phyloP scores from a whole-genome alignment of 441 rosid species.

The Cnidoscolus chayamansa region DNA sequence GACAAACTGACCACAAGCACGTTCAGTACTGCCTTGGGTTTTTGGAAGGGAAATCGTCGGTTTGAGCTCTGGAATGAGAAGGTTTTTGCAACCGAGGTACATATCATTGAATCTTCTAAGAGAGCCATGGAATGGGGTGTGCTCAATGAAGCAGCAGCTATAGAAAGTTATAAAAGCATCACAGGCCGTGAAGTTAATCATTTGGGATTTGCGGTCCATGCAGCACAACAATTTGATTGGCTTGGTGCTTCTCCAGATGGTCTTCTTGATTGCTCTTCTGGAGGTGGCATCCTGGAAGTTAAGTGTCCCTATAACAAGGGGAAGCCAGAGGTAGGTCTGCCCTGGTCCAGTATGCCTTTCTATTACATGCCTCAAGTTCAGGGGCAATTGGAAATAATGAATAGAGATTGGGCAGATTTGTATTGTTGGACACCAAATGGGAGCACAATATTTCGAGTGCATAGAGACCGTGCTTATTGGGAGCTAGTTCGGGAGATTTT shows the following conservation, averaged over 20 bases:
- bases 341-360: conserved; percentile 82
- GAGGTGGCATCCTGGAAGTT: conserved; percentile 82
- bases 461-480: conserved; percentile 70
- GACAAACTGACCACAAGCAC: conserved; percentile 88
- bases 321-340: conserved; percentile 69
- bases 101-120: conserved; percentile 36
- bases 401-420: conserved; percentile 86
- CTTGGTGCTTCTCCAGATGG: conserved; percentile 97
- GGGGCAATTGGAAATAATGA: conserved; percentile 95
- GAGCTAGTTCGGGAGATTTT: conserved; percentile 60
- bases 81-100: conserved; percentile 49
- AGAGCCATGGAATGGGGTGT: conserved; percentile 95
- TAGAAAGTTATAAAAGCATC: conserved; percentile 65
- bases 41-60: conserved; percentile 84
- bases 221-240: conserved; percentile 59
- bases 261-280: conserved; percentile 57
- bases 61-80: conserved; percentile 91
- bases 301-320: conserved; percentile 96
- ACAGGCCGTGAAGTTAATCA: conserved; percentile 72
- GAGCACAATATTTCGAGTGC: conserved; percentile 69
- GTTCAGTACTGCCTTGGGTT: conserved; percentile 87
- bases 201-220: conserved; percentile 74
- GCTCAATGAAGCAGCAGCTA: conserved; percentile 69
- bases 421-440: conserved; percentile 94
- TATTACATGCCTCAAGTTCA: conserved; percentile 97